Base-by-base conservation (phyloP, 2,329 filamentous ascomycete genomes). In the Aureobasidium lini region DNA sequence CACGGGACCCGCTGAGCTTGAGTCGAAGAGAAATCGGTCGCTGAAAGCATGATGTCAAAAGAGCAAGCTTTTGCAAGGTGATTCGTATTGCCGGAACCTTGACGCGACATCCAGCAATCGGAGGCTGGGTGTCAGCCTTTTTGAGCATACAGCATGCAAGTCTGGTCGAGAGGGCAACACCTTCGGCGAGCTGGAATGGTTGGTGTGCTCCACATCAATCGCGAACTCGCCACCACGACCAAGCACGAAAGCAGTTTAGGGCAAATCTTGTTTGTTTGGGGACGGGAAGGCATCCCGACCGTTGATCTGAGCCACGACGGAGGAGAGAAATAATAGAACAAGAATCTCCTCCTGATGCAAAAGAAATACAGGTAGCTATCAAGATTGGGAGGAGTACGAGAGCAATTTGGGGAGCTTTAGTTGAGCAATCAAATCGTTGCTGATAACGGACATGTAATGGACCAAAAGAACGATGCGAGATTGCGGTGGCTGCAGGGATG, bases 401-500 rank as follows among this genome's bases (percentile, higher is more conserved):
- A 44, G 37, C 37, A 32, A 50, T 59, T 36, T 53, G 57, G 31
- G 16, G 31, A 43, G 46, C 10, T 43, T 46, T n/a, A 53, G 36
- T 29, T 44, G 37, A 29, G 40, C 47, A 50, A 59, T 46, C 46
- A 50, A 52, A 59, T 59, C 47, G 57, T 59, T 59, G 36, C 56
- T 50, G 23, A 43, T 59, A 59, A 59, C 43, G 46, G 47, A 59
- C 43, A 59, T 23, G 46, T 40, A 52, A 52, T 59, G 10, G 57
- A 43, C 39, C 28, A 29, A 59, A 52, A 36, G 57, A 40, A 50
- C 28, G 52, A 43, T 53, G 47, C 48, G 57, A 59, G 48, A 59
- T 59, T 59, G 48, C 57, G 57, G 57, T 59, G 57, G 57, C 57
- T 59, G 57, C 57, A 59, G 46, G 57, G 57, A 53, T 53, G 31